Conservation (phyloP, 768 basidiomycete genomes). For the Trametes elegans region DNA sequence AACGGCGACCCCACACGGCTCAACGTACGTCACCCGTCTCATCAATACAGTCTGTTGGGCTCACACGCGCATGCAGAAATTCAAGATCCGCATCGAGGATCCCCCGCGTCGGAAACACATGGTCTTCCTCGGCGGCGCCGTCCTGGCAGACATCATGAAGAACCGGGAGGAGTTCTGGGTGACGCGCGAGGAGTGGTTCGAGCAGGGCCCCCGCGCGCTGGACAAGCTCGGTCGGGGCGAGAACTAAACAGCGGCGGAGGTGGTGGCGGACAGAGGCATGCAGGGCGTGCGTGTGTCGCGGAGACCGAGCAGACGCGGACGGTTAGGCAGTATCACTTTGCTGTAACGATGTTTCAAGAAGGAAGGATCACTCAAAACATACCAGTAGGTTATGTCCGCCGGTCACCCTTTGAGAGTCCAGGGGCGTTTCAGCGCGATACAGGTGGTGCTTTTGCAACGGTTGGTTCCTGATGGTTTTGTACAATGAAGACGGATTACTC, state of each 20-base stretch:
- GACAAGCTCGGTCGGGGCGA: constrained; percentile 84
- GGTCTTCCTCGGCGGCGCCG: constrained; percentile 99
- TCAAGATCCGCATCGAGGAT: constrained; percentile 98
- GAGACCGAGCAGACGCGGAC: background rate
- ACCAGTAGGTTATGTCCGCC: background rate
- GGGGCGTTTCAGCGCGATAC: too few species aligned
- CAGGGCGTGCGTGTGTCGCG: background rate
- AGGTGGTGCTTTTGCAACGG: background rate
- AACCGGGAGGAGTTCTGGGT: constrained; percentile 94
- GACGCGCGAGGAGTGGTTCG: constrained; percentile 90
- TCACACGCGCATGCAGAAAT: constrained; percentile 64
- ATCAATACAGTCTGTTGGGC: background rate
- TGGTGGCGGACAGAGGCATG: background rate
- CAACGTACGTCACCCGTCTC: constrained; percentile 57
- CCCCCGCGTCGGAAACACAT: constrained; percentile 98
- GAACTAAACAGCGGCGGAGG: constrained; percentile 20
- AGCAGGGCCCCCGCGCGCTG: constrained; percentile 77
- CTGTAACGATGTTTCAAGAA: constrained; percentile 10
- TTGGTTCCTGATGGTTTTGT: constrained; percentile 2
- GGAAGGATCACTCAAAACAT: constrained; percentile 1
- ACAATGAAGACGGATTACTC: constrained; percentile 7
- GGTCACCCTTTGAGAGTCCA: too few species aligned
- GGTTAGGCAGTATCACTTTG: constrained; percentile 5
- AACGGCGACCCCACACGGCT: constrained; percentile 78
- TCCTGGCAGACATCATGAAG: constrained; percentile 98